Evolutionary conservation across 169 alveolate species (phyloP).

Genomic region (Cryptosporidium felis): DNA sequence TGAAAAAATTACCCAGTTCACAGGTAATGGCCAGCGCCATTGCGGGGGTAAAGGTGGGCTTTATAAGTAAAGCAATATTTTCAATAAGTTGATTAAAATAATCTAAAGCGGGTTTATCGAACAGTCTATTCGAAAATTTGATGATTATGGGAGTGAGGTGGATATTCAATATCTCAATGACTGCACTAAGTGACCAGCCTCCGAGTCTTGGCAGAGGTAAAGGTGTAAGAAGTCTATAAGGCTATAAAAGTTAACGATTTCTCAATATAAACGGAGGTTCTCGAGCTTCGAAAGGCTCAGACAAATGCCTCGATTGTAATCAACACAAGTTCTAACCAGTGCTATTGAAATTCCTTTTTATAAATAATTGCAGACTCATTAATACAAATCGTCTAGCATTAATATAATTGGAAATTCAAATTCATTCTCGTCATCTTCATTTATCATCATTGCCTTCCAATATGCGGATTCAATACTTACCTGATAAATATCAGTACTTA

Average conservation of each 20-base stretch:
- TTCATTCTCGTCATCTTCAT: constrained; percentile 70
- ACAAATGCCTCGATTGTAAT: constrained; percentile 72
- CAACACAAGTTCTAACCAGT: not conserved
- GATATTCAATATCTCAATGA: not conserved
- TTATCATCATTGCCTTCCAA: constrained; percentile 39
- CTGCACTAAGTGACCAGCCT: not conserved
- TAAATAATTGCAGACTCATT: no score
- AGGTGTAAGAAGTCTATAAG: constrained; percentile 26
- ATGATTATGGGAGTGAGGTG: not conserved
- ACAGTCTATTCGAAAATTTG: not conserved
- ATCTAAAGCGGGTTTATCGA: not conserved
- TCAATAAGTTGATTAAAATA: not conserved
- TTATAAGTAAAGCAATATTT: not conserved
- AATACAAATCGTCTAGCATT: no score
- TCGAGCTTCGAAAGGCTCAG: constrained; percentile 19
- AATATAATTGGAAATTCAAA: not conserved
- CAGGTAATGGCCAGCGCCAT: not conserved
- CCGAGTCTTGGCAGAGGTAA: not conserved
- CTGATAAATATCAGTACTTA: not conserved
- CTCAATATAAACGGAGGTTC: not conserved
- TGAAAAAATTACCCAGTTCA: not conserved
- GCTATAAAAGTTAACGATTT: not conserved
- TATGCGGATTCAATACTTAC: not conserved
- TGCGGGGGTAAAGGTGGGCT: constrained; percentile 24
- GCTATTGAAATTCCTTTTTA: not conserved